A percentile compares a stretch with the other conserved stretches of the same genome.
These are phyloP conservation scores for Ceratopteris richardii DNA, from an alignment of 75 land plant species.

Conservation along the genomic window DNA sequence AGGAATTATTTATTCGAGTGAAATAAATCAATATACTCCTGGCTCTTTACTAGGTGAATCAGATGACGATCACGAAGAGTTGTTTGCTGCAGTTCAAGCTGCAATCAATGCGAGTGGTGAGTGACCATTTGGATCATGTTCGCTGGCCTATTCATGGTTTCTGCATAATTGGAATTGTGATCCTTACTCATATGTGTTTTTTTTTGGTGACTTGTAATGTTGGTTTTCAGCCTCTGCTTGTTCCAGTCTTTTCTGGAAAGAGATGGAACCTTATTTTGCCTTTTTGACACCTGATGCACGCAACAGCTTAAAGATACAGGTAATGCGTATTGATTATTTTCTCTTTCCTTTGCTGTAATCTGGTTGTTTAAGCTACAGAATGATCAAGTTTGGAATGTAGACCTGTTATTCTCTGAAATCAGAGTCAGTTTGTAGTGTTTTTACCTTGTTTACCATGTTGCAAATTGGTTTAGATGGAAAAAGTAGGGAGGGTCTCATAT, in stretches of 20 bases:
- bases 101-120: constrained; percentile 61
- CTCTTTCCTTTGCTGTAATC: background rate
- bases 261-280: constrained; percentile 64
- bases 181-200: no score
- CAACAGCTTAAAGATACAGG: constrained; percentile 45
- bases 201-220: background rate
- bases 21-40: background rate
- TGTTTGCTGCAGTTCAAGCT: constrained; percentile 58
- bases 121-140: constrained; percentile 14
- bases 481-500: no score
- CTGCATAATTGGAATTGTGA: no score
- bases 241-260: constrained; percentile 60
- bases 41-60: constrained; percentile 43
- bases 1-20: no score
- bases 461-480: no score
- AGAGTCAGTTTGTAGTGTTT: no score
- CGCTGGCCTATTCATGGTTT: no score
- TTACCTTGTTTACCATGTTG: no score
- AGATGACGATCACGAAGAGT: constrained; percentile 76
- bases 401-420: no score
- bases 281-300: constrained; percentile 52
- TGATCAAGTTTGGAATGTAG: no score
- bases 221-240: constrained; percentile 45
- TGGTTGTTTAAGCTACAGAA: no score
- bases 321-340: constrained; percentile 11